Conservation (phyloP, 306 rosid species). For the Trichosanthes truncata region DNA sequence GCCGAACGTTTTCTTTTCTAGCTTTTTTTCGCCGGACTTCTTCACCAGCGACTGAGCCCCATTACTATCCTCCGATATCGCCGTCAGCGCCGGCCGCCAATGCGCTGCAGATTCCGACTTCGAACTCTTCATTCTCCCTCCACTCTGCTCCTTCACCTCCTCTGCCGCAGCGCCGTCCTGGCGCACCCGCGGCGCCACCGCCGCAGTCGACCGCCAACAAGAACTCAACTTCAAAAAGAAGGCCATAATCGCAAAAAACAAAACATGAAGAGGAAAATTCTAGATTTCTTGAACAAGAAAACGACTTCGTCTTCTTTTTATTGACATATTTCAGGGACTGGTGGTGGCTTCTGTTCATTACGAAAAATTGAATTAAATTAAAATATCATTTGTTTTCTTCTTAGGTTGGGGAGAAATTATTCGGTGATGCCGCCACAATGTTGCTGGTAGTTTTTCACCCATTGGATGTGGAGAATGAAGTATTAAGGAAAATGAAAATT, state of each 20-base stretch:
- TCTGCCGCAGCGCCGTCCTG: neutral
- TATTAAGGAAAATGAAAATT: no score
- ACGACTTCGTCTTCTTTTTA: neutral
- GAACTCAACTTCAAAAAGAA: neutral
- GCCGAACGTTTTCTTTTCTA: conserved; percentile 2
- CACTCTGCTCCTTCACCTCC: neutral
- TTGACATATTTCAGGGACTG: no score
- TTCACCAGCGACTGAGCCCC: neutral
- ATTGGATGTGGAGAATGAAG: no score
- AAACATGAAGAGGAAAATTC: neutral
- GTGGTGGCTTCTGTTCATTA: no score
- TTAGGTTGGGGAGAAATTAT: no score
- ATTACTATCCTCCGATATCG: conserved; percentile 20
- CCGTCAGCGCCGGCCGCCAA: conserved; percentile 26
- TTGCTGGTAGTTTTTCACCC: no score
- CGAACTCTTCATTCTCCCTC: neutral
- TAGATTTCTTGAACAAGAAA: neutral
- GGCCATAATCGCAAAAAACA: neutral
- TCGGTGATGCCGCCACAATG: no score
- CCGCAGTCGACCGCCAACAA: neutral
- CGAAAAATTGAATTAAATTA: no score
- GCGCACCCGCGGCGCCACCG: neutral
- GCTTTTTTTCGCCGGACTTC: neutral
- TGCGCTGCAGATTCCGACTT: neutral
- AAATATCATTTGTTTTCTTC: no score